Evolutionary conservation across 2,329 filamentous ascomycete species (phyloP).

Genomic region (Fusarium veterinarium): DNA sequence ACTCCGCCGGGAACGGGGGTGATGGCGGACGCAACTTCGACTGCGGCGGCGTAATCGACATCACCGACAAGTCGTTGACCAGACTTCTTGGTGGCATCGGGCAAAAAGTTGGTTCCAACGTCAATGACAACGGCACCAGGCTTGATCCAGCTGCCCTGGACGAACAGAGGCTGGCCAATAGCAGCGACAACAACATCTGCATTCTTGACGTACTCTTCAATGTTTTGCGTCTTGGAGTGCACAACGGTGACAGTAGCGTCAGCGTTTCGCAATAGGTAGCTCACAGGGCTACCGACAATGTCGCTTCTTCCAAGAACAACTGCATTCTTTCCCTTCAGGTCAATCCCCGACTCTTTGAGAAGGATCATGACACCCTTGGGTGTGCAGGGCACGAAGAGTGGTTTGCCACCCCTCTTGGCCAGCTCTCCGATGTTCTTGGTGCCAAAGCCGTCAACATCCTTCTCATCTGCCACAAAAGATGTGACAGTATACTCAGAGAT

Average conservation of each 20-base stretch:
- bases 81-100: conserved; percentile 89
- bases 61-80: conserved; percentile 93
- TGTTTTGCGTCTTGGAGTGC: conserved; percentile 85
- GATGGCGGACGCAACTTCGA: conserved; percentile 88
- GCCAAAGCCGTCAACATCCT: conserved; percentile 98
- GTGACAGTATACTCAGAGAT: conserved; percentile 92
- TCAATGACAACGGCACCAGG: conserved; percentile 95
- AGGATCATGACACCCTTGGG: conserved; percentile 97
- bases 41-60: conserved; percentile 89
- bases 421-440: conserved; percentile 95
- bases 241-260: conserved; percentile 97
- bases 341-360: conserved; percentile 83
- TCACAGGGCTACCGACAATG: conserved; percentile 97
- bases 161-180: conserved; percentile 86
- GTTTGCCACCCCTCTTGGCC: conserved; percentile 91
- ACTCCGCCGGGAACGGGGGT: conserved; percentile 97
- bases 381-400: conserved; percentile 93
- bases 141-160: conserved; percentile 97
- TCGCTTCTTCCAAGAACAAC: conserved; percentile 96
- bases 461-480: conserved; percentile 89
- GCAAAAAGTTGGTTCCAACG: conserved; percentile 95
- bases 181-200: conserved; percentile 94
- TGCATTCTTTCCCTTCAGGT: conserved; percentile 89
- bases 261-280: conserved; percentile 93
- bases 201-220: conserved; percentile 79